These are phyloP conservation scores for Capsicum pubescens DNA, from an alignment of 257 asterid species.

Conservation along the genomic window DNA sequence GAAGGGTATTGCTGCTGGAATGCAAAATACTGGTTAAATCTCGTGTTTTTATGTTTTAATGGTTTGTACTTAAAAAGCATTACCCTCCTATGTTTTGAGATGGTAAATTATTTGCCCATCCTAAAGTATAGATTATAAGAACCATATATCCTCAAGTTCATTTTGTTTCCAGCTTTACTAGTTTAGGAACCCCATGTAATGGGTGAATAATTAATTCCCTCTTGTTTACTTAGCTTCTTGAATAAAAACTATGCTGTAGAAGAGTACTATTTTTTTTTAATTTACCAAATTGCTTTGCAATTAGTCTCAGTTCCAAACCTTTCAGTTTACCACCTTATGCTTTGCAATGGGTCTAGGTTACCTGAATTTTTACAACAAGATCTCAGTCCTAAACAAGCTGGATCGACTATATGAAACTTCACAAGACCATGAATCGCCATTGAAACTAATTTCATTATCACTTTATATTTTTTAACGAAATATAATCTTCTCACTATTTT, in stretches of 20 bases:
- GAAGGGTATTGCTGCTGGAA: constrained; percentile 67
- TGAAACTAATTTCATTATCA: not conserved
- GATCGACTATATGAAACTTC: not conserved
- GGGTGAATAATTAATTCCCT: constrained; percentile 1
- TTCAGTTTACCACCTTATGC: not conserved
- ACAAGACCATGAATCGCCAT: not conserved
- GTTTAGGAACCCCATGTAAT: not conserved
- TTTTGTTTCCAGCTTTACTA: constrained; percentile 17
- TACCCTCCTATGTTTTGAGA: not conserved
- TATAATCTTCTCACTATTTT: not conserved
- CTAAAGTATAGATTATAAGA: constrained; percentile 6
- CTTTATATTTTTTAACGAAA: not conserved
- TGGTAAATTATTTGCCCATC: not conserved
- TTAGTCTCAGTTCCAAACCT: not conserved
- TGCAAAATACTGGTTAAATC: constrained; percentile 61
- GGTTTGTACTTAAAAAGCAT: not conserved
- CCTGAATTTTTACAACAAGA: not conserved
- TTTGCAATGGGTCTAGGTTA: not conserved
- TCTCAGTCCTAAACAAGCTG: not conserved
- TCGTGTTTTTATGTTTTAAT: not conserved
- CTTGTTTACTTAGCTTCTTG: constrained; percentile 22
- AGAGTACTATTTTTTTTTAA: not conserved
- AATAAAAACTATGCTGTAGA: not conserved
- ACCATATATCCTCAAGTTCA: not conserved
- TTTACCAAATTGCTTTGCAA: not conserved